A percentile compares a stretch with the other conserved stretches of the same genome.
phyloP scores from a whole-genome alignment of 768 basidiomycete genomes.

The Leccinum sublutescens region DNA sequence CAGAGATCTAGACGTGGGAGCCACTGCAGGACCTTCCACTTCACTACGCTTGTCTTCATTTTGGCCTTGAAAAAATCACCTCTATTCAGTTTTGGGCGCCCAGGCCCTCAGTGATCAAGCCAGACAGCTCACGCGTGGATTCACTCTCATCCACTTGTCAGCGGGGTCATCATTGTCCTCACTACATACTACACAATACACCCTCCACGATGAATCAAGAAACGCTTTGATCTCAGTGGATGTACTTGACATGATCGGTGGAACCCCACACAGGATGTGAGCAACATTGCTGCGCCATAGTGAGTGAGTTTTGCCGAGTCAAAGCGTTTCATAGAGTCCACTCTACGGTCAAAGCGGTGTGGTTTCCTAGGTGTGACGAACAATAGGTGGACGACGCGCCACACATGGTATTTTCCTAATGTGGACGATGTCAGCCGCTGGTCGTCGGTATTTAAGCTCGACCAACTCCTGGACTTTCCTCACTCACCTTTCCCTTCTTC shows the following conservation, averaged over 20 bases:
- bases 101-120: background rate
- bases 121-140: too few relatives aligned
- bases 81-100: too few relatives aligned
- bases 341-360: background rate
- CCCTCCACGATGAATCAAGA: background rate
- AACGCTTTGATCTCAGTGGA: background rate
- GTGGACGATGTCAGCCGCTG: slow-evolving; percentile 12
- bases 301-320: background rate
- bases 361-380: background rate
- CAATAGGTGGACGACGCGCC: slow-evolving; percentile 6
- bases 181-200: background rate
- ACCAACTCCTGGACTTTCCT: background rate
- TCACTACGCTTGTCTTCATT: too few relatives aligned
- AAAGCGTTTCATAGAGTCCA: slow-evolving; percentile 1
- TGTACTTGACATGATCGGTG: background rate
- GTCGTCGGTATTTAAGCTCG: slow-evolving; percentile 9
- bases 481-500: background rate
- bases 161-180: background rate
- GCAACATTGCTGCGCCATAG: background rate
- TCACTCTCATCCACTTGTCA: too few relatives aligned
- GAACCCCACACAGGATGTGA: background rate
- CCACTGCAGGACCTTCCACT: too few relatives aligned
- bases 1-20: too few relatives aligned
- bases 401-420: background rate
- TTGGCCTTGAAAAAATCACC: too few relatives aligned